Evolutionary conservation across 2,329 filamentous ascomycete species (phyloP).

Genomic region (Botrytis byssoidea): DNA sequence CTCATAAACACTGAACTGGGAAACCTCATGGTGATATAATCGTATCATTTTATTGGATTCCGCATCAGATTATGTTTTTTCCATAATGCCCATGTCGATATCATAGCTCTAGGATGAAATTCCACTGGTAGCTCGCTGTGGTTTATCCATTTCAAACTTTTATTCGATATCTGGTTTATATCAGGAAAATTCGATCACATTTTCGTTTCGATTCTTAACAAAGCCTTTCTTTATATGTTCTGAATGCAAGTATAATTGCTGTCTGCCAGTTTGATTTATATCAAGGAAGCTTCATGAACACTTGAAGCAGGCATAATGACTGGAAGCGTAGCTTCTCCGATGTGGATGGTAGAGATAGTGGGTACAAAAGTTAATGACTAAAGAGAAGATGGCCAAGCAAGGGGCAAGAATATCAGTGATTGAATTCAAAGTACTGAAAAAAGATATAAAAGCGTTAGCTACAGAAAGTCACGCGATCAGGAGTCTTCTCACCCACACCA

Average conservation of each 20-base stretch:
- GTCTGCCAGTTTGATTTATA: neutral
- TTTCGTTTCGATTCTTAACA: neutral
- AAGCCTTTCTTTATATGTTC: neutral
- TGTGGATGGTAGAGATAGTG: rapidly evolving
- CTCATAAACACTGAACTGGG: too few relatives aligned
- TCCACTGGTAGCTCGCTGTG: too few relatives aligned
- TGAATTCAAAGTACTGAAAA: neutral
- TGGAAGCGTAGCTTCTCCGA: neutral
- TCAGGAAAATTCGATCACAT: too few relatives aligned
- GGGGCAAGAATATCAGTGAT: neutral
- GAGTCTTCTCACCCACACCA: neutral
- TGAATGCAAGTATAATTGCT: neutral
- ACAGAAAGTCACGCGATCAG: neutral
- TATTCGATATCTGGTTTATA: too few relatives aligned
- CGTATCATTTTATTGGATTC: neutral
- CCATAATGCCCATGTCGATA: neutral
- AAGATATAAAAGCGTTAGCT: neutral
- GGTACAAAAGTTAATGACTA: rapidly evolving
- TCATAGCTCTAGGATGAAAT: neutral
- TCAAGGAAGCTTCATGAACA: neutral
- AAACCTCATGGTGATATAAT: neutral
- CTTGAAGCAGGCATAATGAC: neutral
- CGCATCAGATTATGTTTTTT: neutral
- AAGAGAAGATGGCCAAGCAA: neutral
- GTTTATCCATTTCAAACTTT: neutral